Percentiles rank a stretch among this genome's conserved stretches.
These are phyloP conservation scores for Teunomyces cretensis DNA, from an alignment of 805 yeast species.

Conservation along the genomic window DNA sequence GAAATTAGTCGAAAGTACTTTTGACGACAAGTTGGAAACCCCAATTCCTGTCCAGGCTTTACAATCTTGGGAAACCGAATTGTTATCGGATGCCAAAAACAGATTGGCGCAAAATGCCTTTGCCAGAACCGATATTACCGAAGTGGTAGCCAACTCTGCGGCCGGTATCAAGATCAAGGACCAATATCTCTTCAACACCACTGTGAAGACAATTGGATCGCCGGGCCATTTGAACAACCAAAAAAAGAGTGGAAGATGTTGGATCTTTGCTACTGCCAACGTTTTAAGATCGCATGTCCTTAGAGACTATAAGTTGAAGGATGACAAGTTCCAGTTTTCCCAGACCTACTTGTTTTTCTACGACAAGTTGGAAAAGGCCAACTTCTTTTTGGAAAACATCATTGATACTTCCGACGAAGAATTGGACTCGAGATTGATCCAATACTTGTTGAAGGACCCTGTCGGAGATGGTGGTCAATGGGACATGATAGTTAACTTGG, in stretches of 20 bases:
- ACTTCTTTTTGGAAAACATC: conserved; percentile 75
- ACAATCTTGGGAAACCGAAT: conserved; percentile 43
- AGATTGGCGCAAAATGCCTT: conserved; percentile 54
- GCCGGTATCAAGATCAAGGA: conserved; percentile 18
- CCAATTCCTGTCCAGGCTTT: conserved; percentile 18
- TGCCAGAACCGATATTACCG: conserved; percentile 45
- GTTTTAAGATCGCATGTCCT: conserved; percentile 64
- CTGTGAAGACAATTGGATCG: conserved; percentile 36
- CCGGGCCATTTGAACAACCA: conserved; percentile 52
- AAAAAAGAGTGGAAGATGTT: conserved; percentile 76
- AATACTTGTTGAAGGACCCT: conserved; percentile 63
- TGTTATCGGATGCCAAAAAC: conserved; percentile 49
- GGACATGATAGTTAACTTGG: conserved; percentile 75
- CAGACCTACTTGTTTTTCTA: conserved; percentile 80
- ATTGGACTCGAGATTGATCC: conserved; percentile 69
- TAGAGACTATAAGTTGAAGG: conserved; percentile 54
- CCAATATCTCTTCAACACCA: conserved; percentile 36
- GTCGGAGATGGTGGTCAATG: conserved; percentile 86
- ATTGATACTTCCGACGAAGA: conserved; percentile 65
- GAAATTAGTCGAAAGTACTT: conserved; percentile 7
- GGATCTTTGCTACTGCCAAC: conserved; percentile 85
- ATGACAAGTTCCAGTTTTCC: conserved; percentile 64
- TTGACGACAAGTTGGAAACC: conserved; percentile 7
- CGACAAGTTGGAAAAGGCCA: conserved; percentile 83
- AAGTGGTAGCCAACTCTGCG: conserved; percentile 39